Base-by-base conservation (phyloP, 179 eudicot genomes). In the Nepenthes alata region DNA sequence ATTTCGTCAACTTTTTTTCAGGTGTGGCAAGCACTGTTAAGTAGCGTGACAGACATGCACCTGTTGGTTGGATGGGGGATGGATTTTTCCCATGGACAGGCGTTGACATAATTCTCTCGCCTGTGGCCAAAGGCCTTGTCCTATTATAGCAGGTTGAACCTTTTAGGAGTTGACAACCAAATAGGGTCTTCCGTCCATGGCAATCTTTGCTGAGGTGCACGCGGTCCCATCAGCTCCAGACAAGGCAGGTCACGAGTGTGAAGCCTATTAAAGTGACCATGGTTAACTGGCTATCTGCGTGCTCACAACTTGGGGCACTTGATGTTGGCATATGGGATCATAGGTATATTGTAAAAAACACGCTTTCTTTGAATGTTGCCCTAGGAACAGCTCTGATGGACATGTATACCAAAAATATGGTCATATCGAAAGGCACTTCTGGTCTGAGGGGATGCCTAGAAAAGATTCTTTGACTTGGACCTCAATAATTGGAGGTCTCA, bases 351-450 rank as follows among this genome's bases (percentile, higher is more conserved):
- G 66, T 75, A 38, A 83, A 68, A 64, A 79, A 84, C 25, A 81
- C 67, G 2, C 79, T 89, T 16, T 59, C 57, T 48, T 15, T 89
- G 37, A 81, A 78, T 76, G 95, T 77, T 64, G 78, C 75, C 47
- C 57, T 89, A 11, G 98, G 95, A 15, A 91, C 95, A 11, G 89
- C 95, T 50, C 66, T 91, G 41, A 81, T 91, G 54, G 96, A 91
- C 72, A 91, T 89, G 98, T 91, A 91, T 68, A 82, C 85, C 36
- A 91, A 25, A 25, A 91, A 70, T 91, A 91, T 62, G 98, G 96
- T 35, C 79, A 81, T 47, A 81, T 91, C 38, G 58, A 71, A 84
- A 81, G 74, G 91, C 98, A 35, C 78, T 85, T 59, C 68, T 78
- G 53, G 86, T 86, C 37, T 56, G 65, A 78, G 10, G 76, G 81